These are phyloP conservation scores for Uronychia setigera DNA, from an alignment of 73 alveolate species.

Conservation along the genomic window DNA sequence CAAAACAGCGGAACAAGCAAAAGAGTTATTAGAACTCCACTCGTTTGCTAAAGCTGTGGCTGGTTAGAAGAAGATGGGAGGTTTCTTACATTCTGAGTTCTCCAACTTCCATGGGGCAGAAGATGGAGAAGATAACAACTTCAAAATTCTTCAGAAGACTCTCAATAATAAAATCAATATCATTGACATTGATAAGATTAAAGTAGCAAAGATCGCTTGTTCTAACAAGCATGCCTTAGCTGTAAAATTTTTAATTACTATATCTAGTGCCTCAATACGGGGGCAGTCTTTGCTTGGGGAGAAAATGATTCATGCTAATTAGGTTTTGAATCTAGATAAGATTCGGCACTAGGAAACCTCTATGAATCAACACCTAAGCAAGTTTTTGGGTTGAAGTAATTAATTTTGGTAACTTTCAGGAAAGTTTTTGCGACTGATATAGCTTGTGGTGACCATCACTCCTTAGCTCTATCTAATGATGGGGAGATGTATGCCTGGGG, in stretches of 20 bases:
- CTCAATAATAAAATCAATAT: neutral
- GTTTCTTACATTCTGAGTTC: neutral
- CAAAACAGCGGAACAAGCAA: neutral
- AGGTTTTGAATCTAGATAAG: conserved; percentile 22
- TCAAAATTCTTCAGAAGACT: neutral
- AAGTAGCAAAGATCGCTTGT: conserved; percentile 30
- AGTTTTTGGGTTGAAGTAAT: conserved; percentile 26
- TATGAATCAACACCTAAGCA: conserved; percentile 8
- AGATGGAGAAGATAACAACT: neutral
- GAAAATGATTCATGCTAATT: conserved; percentile 55
- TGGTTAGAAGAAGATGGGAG: neutral
- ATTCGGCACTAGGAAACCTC: neutral
- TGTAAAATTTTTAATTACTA: conserved; percentile 6
- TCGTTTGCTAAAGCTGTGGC: neutral
- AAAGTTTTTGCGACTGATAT: conserved; percentile 51
- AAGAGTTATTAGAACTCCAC: neutral
- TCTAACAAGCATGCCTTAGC: conserved; percentile 38
- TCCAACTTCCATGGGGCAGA: neutral
- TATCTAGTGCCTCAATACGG: conserved; percentile 48
- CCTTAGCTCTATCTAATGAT: conserved; percentile 41
- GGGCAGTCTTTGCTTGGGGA: conserved; percentile 75
- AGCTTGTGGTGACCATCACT: conserved; percentile 71
- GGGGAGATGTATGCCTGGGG: conserved; percentile 77
- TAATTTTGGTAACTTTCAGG: neutral
- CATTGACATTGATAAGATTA: conserved; percentile 14